Percentiles rank a stretch among this genome's conserved stretches.
Evolutionary conservation across 2,329 filamentous ascomycete genomes (phyloP).

Genomic region (Talaromyces sp.): DNA sequence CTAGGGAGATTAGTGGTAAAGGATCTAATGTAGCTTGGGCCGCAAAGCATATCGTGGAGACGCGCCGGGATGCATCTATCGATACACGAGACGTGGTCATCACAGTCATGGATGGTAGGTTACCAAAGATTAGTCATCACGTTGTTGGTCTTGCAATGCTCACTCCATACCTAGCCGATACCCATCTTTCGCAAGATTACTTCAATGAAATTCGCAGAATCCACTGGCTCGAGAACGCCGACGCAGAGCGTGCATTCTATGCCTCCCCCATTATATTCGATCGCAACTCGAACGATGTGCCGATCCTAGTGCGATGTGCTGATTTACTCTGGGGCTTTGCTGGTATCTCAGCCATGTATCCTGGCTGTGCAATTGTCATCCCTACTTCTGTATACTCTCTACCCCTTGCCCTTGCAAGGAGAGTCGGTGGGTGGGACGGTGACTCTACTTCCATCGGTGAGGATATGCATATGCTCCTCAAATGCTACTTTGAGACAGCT

Average conservation of each 20-base stretch:
- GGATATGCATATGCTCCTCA: conserved; percentile 74
- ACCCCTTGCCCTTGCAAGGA: conserved; percentile 63
- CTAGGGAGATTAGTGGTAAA: conserved; percentile 68
- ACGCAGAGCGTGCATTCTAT: conserved; percentile 57
- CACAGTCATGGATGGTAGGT: conserved; percentile 67
- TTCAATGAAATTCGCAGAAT: conserved; percentile 63
- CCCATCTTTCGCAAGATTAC: conserved; percentile 66
- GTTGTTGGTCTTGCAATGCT: background rate
- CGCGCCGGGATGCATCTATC: conserved; percentile 23
- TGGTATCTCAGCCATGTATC: conserved; percentile 66
- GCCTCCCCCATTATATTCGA: conserved; percentile 70
- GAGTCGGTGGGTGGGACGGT: conserved; percentile 69
- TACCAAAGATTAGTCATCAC: background rate
- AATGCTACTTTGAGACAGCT: conserved; percentile 71
- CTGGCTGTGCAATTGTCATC: conserved; percentile 61
- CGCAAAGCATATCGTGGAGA: conserved; percentile 39
- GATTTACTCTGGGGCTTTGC: conserved; percentile 70
- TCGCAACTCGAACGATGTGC: conserved; percentile 66
- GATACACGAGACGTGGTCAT: conserved; percentile 56
- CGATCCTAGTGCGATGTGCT: conserved; percentile 65
- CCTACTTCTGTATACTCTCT: conserved; percentile 73
- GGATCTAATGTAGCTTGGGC: conserved; percentile 73
- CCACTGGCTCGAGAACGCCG: conserved; percentile 51
- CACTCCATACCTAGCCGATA: conserved; percentile 38
- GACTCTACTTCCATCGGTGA: conserved; percentile 70